Conservation (phyloP, 495 filamentous ascomycete species). For the Entonaema liquescens region DNA sequence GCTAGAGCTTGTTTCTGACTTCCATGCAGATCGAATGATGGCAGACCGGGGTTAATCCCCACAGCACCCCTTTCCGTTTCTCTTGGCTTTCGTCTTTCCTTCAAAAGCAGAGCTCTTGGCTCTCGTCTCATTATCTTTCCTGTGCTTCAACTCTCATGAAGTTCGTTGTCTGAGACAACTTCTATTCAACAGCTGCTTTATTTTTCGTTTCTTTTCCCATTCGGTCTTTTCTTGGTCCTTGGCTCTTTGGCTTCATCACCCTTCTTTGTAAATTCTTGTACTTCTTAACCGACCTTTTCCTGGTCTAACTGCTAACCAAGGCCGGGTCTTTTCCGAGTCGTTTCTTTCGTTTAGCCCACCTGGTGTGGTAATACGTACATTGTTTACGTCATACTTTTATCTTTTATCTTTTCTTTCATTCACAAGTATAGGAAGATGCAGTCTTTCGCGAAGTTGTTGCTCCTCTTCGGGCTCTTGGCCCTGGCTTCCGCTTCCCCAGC, state of each 20-base stretch:
- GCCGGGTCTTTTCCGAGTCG: slow-evolving; percentile 19
- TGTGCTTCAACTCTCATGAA: slow-evolving; percentile 35
- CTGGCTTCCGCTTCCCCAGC: slow-evolving; percentile 53
- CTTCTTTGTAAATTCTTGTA: slow-evolving; percentile 29
- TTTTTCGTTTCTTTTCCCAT: slow-evolving; percentile 27
- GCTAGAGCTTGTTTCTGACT: slow-evolving; percentile 42
- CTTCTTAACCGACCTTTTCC: slow-evolving; percentile 21
- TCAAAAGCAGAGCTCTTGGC: slow-evolving; percentile 41
- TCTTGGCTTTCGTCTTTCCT: slow-evolving; percentile 13
- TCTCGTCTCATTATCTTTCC: slow-evolving; percentile 19
- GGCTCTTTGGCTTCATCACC: slow-evolving; percentile 19
- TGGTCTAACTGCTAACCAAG: slow-evolving; percentile 13
- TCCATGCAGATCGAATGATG: slow-evolving; percentile 39
- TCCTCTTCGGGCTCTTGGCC: slow-evolving; percentile 52
- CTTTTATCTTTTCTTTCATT: slow-evolving; percentile 12
- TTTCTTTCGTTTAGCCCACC: slow-evolving; percentile 32
- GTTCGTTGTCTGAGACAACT: slow-evolving; percentile 42
- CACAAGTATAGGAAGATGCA: slow-evolving; percentile 43
- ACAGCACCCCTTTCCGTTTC: slow-evolving; percentile 17
- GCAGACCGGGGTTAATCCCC: slow-evolving; percentile 24
- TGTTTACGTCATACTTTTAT: slow-evolving; percentile 9
- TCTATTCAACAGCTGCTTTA: slow-evolving; percentile 33
- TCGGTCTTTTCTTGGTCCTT: slow-evolving; percentile 19
- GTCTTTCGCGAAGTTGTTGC: slow-evolving; percentile 46
- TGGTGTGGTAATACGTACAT: slow-evolving; percentile 38